Evolutionary conservation across 345 rosid genomes (phyloP).

Genomic region (Melastoma malabathricum): DNA sequence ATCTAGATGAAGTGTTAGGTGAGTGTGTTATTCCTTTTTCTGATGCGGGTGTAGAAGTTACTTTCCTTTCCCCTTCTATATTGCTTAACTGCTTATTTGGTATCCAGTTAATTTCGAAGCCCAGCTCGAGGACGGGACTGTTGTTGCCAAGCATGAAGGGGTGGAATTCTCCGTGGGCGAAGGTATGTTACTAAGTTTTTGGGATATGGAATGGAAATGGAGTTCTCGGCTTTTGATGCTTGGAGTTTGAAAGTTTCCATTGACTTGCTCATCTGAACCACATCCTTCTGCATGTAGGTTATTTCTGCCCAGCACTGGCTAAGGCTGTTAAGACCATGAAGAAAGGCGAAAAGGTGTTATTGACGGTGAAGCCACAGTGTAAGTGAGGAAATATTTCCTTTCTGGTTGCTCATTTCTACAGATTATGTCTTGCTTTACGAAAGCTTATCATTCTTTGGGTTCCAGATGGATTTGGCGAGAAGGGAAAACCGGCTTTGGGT

Average conservation of each 20-base stretch:
- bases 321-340: slow-evolving; percentile 14
- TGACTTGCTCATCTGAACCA: not conserved
- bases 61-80: not conserved
- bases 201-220: not conserved
- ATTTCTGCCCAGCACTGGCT: slow-evolving; percentile 11
- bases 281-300: slow-evolving; percentile 4
- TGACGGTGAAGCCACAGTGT: slow-evolving; percentile 12
- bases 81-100: slow-evolving; percentile 2
- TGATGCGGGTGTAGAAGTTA: not conserved
- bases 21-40: not conserved
- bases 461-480: slow-evolving; percentile 14
- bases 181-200: slow-evolving; percentile 2
- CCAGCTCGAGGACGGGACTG: slow-evolving; percentile 6
- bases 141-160: slow-evolving; percentile 11
- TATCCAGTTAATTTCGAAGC: slow-evolving; percentile 11
- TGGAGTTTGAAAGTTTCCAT: not conserved
- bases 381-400: not conserved
- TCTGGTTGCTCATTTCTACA: not conserved
- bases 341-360: slow-evolving; percentile 12
- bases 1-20: slow-evolving; percentile 17
- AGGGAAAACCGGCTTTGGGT: slow-evolving; percentile 8
- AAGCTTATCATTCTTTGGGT: not conserved
- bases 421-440: not conserved
- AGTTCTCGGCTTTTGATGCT: not conserved
- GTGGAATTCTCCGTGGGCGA: slow-evolving; percentile 12